Conservation (phyloP, 2,329 filamentous ascomycete species). For the Rhynchosporium graminicola region DNA sequence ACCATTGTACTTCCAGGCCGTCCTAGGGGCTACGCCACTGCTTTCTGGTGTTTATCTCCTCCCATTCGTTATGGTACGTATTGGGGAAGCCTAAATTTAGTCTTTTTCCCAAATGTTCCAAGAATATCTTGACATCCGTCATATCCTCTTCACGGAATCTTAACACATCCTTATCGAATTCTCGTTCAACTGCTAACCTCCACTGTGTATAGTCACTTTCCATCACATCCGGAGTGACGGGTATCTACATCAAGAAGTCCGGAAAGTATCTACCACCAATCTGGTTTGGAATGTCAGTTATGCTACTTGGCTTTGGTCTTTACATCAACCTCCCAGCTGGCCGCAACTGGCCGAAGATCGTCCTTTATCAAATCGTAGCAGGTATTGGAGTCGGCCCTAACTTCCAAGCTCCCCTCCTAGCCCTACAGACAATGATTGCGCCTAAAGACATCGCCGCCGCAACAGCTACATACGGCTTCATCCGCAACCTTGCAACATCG, state of each 20-base stretch:
- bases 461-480: slow-evolving; percentile 64
- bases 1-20: slow-evolving; percentile 73
- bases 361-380: slow-evolving; percentile 63
- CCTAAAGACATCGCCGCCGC: slow-evolving; percentile 67
- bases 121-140: too few species aligned
- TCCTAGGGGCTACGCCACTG: slow-evolving; percentile 51
- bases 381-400: slow-evolving; percentile 67
- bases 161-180: too few species aligned
- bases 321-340: slow-evolving; percentile 61
- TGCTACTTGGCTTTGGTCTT: slow-evolving; percentile 65
- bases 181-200: too few species aligned
- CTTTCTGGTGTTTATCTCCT: slow-evolving; percentile 76
- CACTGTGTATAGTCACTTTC: slow-evolving; percentile 52
- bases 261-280: slow-evolving; percentile 66
- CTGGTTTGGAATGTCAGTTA: slow-evolving; percentile 56
- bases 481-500: slow-evolving; percentile 51
- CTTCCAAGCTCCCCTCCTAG: slow-evolving; percentile 69
- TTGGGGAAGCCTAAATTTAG: too few species aligned
- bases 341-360: slow-evolving; percentile 55
- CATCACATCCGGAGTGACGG: slow-evolving; percentile 58
- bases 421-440: slow-evolving; percentile 63
- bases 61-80: slow-evolving; percentile 58
- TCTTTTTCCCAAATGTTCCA: too few species aligned
- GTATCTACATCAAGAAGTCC: slow-evolving; percentile 61
- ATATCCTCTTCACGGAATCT: too few species aligned